Conservation (phyloP, 768 basidiomycete species). For the Boletus rubroflammeus region DNA sequence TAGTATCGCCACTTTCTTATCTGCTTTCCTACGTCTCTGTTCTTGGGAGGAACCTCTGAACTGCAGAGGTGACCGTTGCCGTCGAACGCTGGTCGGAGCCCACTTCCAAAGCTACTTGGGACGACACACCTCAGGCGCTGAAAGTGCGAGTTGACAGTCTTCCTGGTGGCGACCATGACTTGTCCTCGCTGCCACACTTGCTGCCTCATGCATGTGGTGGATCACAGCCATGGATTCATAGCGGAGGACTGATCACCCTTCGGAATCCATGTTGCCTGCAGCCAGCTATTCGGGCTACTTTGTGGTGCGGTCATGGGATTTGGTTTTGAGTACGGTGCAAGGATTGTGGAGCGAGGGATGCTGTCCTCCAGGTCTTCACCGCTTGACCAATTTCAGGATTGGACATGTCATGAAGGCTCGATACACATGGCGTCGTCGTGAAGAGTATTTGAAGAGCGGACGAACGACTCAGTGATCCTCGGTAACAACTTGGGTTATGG, state of each 20-base stretch:
- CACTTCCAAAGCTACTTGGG: slow-evolving; percentile 20
- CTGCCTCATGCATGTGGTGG: slow-evolving; percentile 18
- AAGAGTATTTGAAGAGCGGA: slow-evolving; percentile 22
- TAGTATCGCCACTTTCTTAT: slow-evolving; percentile 70
- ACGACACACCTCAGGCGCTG: slow-evolving; percentile 27
- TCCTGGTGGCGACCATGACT: slow-evolving; percentile 28
- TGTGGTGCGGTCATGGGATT: slow-evolving; percentile 32
- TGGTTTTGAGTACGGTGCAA: slow-evolving; percentile 32
- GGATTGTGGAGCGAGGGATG: slow-evolving; percentile 28
- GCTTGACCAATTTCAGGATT: slow-evolving; percentile 35
- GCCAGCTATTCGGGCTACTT: slow-evolving; percentile 24
- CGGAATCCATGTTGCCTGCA: slow-evolving; percentile 22
- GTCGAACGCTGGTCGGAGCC: slow-evolving; percentile 23
- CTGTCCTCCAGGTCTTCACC: slow-evolving; percentile 31
- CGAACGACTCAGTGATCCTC: slow-evolving; percentile 23
- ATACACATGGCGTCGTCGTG: slow-evolving; percentile 17
- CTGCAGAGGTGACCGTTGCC: slow-evolving; percentile 19
- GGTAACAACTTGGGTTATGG: slow-evolving; percentile 26
- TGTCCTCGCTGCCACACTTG: slow-evolving; percentile 28
- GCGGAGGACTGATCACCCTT: slow-evolving; percentile 31
- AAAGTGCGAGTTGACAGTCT: slow-evolving; percentile 30
- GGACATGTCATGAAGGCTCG: slow-evolving; percentile 27
- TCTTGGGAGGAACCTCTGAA: slow-evolving; percentile 16
- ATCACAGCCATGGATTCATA: slow-evolving; percentile 22
- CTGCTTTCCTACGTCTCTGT: slow-evolving; percentile 33